These are phyloP conservation scores for Leccinum ochraceum DNA, from an alignment of 768 basidiomycete species.

Conservation along the genomic window DNA sequence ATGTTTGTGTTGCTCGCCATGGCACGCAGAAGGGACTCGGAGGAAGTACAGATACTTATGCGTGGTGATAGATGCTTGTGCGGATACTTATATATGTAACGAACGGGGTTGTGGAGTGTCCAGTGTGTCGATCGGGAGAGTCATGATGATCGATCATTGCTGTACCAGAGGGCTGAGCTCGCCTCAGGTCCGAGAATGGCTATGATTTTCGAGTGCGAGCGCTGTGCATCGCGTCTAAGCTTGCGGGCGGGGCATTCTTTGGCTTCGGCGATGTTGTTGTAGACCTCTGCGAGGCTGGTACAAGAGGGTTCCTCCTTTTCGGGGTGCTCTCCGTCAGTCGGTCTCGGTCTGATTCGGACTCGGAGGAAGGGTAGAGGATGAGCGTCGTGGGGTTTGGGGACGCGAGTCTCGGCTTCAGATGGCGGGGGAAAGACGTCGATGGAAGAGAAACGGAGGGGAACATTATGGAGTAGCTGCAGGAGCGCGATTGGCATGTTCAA, in stretches of 20 bases:
- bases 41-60: too few relatives aligned
- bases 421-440: background rate
- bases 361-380: background rate
- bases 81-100: too few relatives aligned
- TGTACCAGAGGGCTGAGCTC: background rate
- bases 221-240: constrained; percentile 6
- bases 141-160: too few relatives aligned
- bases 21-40: too few relatives aligned
- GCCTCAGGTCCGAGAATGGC: constrained; percentile 9
- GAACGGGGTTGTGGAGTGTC: background rate
- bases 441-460: constrained; percentile 1
- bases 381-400: background rate
- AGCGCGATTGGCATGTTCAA: constrained; percentile 2
- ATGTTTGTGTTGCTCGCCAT: too few relatives aligned
- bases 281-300: constrained; percentile 1
- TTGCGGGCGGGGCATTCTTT: constrained; percentile 10
- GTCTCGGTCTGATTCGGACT: background rate
- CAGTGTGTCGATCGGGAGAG: background rate
- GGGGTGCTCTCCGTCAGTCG: background rate
- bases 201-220: constrained; percentile 14
- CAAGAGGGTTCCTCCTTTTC: background rate
- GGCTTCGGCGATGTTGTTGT: background rate
- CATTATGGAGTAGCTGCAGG: constrained; percentile 1
- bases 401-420: background rate
- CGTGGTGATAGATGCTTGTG: too few relatives aligned